Base-by-base conservation (phyloP, 306 rosid species). In the Quercus gilva region DNA sequence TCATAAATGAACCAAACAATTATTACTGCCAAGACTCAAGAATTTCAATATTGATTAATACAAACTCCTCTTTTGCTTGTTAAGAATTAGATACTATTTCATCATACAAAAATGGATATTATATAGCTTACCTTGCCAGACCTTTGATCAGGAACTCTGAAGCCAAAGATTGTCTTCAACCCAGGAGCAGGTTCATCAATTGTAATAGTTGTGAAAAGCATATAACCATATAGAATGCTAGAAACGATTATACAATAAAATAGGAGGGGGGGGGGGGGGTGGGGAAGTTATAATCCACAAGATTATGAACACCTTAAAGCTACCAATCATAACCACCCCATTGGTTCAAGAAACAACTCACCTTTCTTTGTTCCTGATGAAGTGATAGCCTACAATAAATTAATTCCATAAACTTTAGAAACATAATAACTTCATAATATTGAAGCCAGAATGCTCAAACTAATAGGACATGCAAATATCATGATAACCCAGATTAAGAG, bases 111-210 rank as follows among this genome's bases (percentile, higher is more conserved):
- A 63, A 45, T 14, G 4, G 14, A 17, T 10, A 21, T 58, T 37
- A 76, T 12, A 64, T 57, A 21, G 60, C 91, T 84, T 73, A 94
- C 98, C 98, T 94, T 94, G 75, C 97, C 94, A 84, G 98, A 92
- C 84, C 89, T 92, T 81, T 92, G 98, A 74, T 94, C 97, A 64
- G 97, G 98, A 83, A 90, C 85, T 73, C 80, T 89, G 90, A 90
- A 83, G 91, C 86, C 89, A 57, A 94, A 14, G 59, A 94, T 89
- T 55, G 97, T 61, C 90, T 94, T 94, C 79, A 94, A 55, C 21
- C 98, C 97, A 74, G 98, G 98, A 55, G 88, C 82, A 69, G 91
- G 88, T 87, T 94, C 92, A 74, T 90, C 85, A 21, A 90, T 80
- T 10, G 98, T 94, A 45, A 94, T 57, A 26, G 92, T 92, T 76